These are phyloP conservation scores for Phytophthora multivora DNA, from an alignment of 352 stramenopile genomes.

Conservation along the genomic window DNA sequence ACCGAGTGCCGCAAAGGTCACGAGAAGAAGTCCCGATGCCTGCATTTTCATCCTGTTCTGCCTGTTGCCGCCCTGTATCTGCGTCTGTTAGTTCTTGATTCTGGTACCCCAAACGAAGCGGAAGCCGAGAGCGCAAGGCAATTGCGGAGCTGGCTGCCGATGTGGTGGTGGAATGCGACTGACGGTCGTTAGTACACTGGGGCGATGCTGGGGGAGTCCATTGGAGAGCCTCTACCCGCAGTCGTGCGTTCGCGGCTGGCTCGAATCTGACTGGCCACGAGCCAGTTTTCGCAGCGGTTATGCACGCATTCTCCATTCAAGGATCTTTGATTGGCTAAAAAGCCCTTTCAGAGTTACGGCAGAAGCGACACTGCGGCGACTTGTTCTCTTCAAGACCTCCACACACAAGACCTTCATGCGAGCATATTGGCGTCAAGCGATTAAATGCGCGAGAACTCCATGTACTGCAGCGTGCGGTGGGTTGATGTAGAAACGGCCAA, in stretches of 20 bases:
- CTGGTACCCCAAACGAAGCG: constrained; percentile 29
- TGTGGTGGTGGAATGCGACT: constrained; percentile 15
- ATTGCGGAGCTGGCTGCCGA: constrained; percentile 2
- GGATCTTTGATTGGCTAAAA: constrained; percentile 11
- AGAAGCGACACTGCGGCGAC: not conserved
- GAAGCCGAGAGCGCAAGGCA: constrained; percentile 3
- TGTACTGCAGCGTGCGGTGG: too few relatives aligned
- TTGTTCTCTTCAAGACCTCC: too few relatives aligned
- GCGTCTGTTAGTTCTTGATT: not conserved
- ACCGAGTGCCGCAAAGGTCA: constrained; percentile 16
- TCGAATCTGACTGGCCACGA: constrained; percentile 10
- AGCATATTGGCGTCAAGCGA: too few relatives aligned
- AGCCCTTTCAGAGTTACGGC: constrained; percentile 12
- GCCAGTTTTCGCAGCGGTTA: constrained; percentile 21
- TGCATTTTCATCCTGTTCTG: constrained; percentile 12
- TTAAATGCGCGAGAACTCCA: too few relatives aligned
- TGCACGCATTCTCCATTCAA: not conserved
- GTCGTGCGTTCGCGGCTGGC: constrained; percentile 20
- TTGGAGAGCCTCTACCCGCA: constrained; percentile 13
- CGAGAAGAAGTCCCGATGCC: constrained; percentile 23
- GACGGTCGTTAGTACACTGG: constrained; percentile 27
- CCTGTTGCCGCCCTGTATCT: constrained; percentile 13
- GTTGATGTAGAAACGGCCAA: too few relatives aligned
- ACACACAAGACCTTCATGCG: too few relatives aligned
- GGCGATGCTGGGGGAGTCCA: not conserved